Percentiles rank a stretch among this genome's conserved stretches.
These are phyloP conservation scores for Parietaria judaica DNA, from an alignment of 306 rosid species.

Conservation along the genomic window DNA sequence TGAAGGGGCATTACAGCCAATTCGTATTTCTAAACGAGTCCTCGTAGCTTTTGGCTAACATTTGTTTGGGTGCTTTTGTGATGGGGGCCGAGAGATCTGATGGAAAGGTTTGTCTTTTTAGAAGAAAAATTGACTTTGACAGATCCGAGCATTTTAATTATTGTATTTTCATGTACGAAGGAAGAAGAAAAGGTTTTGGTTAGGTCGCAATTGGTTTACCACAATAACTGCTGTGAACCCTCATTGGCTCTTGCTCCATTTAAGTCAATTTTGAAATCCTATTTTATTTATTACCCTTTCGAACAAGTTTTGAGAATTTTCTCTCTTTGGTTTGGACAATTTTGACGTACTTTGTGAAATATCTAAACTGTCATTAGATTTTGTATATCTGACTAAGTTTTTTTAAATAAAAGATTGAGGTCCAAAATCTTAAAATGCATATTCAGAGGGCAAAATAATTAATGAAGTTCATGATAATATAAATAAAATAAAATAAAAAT, in stretches of 20 bases:
- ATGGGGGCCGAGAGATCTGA: constrained; percentile 26
- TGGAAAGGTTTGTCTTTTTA: not conserved
- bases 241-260: not conserved
- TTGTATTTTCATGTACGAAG: too few relatives aligned
- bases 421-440: too few relatives aligned
- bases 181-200: not conserved
- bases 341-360: too few relatives aligned
- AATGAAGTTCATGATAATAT: too few relatives aligned
- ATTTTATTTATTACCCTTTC: not conserved
- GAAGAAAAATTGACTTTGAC: constrained; percentile 9
- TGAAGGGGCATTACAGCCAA: too few relatives aligned
- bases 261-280: not conserved
- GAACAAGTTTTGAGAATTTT: too few relatives aligned
- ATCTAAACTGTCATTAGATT: too few relatives aligned
- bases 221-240: not conserved
- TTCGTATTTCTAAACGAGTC: not conserved
- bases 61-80: constrained; percentile 23
- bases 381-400: too few relatives aligned
- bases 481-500: too few relatives aligned
- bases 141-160: constrained; percentile 24
- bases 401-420: too few relatives aligned
- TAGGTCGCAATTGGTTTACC: constrained; percentile 5
- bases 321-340: too few relatives aligned
- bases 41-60: constrained; percentile 14
- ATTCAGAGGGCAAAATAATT: too few relatives aligned